These are phyloP conservation scores for Pseudohyphozyma bogoriensis DNA, from an alignment of 768 basidiomycete species.

Conservation along the genomic window DNA sequence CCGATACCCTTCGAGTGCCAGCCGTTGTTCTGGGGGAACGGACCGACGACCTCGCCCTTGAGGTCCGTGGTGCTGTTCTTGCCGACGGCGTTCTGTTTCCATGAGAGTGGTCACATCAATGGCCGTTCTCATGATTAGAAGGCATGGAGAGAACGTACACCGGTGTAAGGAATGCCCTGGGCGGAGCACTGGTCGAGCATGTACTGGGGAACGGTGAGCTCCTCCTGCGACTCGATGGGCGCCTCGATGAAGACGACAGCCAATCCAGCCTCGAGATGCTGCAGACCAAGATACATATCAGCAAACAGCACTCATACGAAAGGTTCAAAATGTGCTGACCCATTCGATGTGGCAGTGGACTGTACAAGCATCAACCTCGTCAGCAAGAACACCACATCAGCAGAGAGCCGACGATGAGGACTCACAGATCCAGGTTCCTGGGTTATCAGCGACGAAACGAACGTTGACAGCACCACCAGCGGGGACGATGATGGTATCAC, in stretches of 20 bases:
- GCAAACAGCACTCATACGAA: neutral
- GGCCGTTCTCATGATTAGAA: neutral
- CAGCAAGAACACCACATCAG: too few relatives aligned
- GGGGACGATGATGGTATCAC: constrained; percentile 77
- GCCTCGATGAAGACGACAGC: constrained; percentile 78
- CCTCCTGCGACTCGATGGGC: constrained; percentile 57
- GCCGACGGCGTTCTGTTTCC: constrained; percentile 89
- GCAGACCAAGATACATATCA: too few relatives aligned
- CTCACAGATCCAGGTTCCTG: constrained; percentile 46
- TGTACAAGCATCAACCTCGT: neutral
- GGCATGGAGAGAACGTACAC: constrained; percentile 35
- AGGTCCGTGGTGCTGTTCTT: constrained; percentile 37
- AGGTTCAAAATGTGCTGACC: neutral
- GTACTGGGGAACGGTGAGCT: constrained; percentile 47
- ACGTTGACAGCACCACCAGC: constrained; percentile 43
- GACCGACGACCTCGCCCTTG: constrained; percentile 2
- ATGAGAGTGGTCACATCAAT: neutral
- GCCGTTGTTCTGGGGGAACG: neutral
- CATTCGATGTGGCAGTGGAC: constrained; percentile 59
- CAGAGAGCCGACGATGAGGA: neutral
- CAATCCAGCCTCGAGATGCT: constrained; percentile 39
- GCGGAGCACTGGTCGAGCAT: constrained; percentile 64
- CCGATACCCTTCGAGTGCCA: constrained; percentile 26
- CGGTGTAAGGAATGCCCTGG: constrained; percentile 51
- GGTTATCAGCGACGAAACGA: constrained; percentile 78